Percentiles rank a stretch among this genome's conserved stretches.
Conservation (phyloP, 805 yeast genomes). For the Kazachstania africana region DNA sequence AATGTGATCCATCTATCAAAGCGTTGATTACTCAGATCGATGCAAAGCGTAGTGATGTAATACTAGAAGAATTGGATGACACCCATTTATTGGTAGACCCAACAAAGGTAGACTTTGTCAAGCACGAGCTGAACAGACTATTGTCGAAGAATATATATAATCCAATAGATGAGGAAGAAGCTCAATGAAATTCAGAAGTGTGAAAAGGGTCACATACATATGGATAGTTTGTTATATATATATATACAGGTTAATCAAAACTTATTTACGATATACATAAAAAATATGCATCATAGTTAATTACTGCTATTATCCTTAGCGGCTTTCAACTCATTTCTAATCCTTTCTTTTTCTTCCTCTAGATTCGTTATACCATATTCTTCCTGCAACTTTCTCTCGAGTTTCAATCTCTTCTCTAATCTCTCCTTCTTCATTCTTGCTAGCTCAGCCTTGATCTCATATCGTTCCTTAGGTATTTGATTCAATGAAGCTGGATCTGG, state of each 20-base stretch:
- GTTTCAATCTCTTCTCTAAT: constrained; percentile 54
- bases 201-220: no score
- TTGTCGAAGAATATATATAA: constrained; percentile 77
- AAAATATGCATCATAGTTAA: no score
- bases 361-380: constrained; percentile 53
- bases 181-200: constrained; percentile 10
- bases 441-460: constrained; percentile 81
- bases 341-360: constrained; percentile 33
- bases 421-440: constrained; percentile 77
- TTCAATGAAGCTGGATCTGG: constrained; percentile 90
- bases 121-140: constrained; percentile 61
- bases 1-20: constrained; percentile 84
- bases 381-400: constrained; percentile 60
- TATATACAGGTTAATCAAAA: background rate
- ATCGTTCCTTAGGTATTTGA: constrained; percentile 85
- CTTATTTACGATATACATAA: background rate
- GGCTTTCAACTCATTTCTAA: constrained; percentile 13
- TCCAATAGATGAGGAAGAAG: constrained; percentile 64
- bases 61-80: constrained; percentile 74
- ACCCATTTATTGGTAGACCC: constrained; percentile 79
- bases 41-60: constrained; percentile 59
- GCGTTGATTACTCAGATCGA: constrained; percentile 82
- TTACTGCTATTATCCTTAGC: background rate
- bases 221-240: no score
- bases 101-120: constrained; percentile 62